Percentiles rank a stretch among this genome's conserved stretches.
These are phyloP conservation scores for Paramyrothecium sp. DNA, from an alignment of 2,329 filamentous ascomycete genomes.

Conservation along the genomic window DNA sequence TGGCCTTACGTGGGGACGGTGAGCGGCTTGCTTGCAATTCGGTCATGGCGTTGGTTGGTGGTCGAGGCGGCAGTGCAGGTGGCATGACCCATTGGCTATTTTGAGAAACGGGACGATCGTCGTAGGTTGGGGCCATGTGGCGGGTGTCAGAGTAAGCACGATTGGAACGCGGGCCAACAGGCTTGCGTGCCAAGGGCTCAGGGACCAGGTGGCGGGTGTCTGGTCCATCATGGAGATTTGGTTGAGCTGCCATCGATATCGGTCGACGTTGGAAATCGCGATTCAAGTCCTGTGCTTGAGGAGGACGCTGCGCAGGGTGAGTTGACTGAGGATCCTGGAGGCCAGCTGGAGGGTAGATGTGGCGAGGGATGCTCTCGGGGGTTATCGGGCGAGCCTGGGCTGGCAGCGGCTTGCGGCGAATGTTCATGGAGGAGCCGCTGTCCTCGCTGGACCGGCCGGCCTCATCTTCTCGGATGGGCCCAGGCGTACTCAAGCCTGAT, in stretches of 20 bases:
- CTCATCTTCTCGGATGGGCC: slow-evolving; percentile 21
- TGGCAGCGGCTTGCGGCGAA: slow-evolving; percentile 53
- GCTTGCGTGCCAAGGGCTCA: background rate
- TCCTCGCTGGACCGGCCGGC: slow-evolving; percentile 43
- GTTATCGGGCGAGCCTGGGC: slow-evolving; percentile 23
- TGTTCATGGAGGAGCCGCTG: slow-evolving; percentile 39
- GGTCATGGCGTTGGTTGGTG: background rate
- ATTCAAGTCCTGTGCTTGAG: background rate
- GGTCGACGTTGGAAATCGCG: background rate
- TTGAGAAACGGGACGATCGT: background rate
- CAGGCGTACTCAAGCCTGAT: slow-evolving; percentile 42
- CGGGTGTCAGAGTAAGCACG: background rate
- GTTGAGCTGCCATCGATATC: background rate
- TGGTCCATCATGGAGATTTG: background rate
- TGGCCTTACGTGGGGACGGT: slow-evolving; percentile 34
- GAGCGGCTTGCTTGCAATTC: slow-evolving; percentile 13
- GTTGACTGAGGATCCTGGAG: background rate
- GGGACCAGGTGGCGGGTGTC: background rate
- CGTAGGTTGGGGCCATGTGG: background rate
- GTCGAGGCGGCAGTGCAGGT: slow-evolving; percentile 5
- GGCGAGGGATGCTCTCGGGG: slow-evolving; percentile 17
- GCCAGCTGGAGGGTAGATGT: background rate
- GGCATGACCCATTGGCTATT: slow-evolving; percentile 7
- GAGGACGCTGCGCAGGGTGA: slow-evolving; percentile 9
- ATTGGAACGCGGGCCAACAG: background rate